Evolutionary conservation across 176 grass and related monocot species (phyloP), one percentile per base, ranked within the genome.

Genomic region (Rhynchospora tenuis): DNA sequence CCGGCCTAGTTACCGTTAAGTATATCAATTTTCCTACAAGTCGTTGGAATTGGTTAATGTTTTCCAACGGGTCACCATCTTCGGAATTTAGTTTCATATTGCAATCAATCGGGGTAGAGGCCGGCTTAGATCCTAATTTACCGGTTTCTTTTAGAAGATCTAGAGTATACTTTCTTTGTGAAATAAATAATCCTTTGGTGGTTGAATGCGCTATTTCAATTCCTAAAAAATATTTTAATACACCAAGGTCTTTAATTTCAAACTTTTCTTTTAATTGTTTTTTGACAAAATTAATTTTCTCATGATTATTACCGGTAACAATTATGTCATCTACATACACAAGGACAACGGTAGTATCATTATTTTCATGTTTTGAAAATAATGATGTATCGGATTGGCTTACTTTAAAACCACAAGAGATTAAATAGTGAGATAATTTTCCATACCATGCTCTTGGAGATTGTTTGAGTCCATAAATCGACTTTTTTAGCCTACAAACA

Each of bases 371-470:
- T 64, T 64, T 64, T 6, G 17, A 6, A 24, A 64, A 64, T 2
- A 64, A 4, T 6, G 60, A 64, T 0, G 0, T 6, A 19, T 64
- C 60, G 22, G 60, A 19, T 2, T 19, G 7, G 17, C 60, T 64
- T 15, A 20, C 17, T 20, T 20, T 20, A 19, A 64, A 64, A 64
- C 17, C 17, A 64, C 16, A 20, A 7, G 16, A 20, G 4, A 64
- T 6, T 19, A 64, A 24, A 64, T 19, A 19, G 8, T 6, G 17
- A 15, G 11, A 16, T 1, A 64, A 15, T 15, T 64, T 64, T 7
- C n/a, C 60, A 64, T 64, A 64, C 60, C 60, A 64, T 19, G 60
- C 60, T 64, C 60, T 64, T 64, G 60, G 60, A 64, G 60, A 64
- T 19, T 64, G 60, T 64, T 64, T 64, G 0, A 64, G 17, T 20